Conservation (phyloP, 192 early-diverging fungal species). For the Geranomyces michiganensis region DNA sequence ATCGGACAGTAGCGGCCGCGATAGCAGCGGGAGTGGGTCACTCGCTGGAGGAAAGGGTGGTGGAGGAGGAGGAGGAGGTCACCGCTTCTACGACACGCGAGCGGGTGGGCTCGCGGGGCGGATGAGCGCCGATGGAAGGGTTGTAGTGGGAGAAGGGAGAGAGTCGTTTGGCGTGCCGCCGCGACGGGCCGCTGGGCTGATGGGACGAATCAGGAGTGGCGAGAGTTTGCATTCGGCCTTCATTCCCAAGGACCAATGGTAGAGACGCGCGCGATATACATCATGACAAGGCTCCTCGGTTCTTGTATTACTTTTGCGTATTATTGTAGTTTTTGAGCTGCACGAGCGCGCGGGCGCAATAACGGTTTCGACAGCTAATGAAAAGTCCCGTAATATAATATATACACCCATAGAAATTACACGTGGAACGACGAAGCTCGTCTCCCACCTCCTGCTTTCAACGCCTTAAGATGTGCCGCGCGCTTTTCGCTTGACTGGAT, state of each 20-base stretch:
- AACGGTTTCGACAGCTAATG: no score
- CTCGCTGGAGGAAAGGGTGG: background rate
- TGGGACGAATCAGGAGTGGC: slow-evolving; percentile 4
- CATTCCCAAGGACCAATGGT: slow-evolving; percentile 14
- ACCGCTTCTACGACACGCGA: background rate
- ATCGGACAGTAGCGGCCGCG: background rate
- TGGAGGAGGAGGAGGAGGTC: background rate
- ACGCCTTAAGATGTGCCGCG: background rate
- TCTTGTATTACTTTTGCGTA: no score
- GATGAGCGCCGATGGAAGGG: background rate
- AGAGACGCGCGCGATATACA: no score
- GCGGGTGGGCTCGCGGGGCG: background rate
- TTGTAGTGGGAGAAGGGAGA: background rate
- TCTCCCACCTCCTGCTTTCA: background rate
- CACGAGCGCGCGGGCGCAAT: no score
- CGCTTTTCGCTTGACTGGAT: slow-evolving; percentile 6
- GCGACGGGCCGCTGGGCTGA: background rate
- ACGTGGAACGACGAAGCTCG: no score
- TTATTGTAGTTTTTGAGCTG: no score
- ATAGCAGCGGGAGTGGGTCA: background rate
- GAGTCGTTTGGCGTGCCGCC: background rate
- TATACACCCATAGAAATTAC: no score
- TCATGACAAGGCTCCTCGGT: no score
- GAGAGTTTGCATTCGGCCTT: background rate
- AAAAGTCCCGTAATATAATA: no score